phyloP scores from a whole-genome alignment of 331 rosid genomes.

The Quercus tomentella region DNA sequence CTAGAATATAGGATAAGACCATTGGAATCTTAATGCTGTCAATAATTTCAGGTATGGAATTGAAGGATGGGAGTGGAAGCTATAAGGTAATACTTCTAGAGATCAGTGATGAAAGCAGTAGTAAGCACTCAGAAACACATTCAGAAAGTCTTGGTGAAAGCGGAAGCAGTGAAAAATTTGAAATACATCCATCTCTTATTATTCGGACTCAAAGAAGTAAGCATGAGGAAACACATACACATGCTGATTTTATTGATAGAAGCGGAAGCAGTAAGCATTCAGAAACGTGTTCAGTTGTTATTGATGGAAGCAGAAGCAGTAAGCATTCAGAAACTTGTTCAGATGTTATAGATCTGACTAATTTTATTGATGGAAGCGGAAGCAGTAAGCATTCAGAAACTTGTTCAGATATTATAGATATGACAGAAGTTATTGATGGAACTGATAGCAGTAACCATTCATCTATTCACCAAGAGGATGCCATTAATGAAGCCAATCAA shows the following conservation, averaged over 20 bases:
- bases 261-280: slow-evolving; percentile 6
- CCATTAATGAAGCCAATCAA: background rate
- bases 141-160: slow-evolving; percentile 11
- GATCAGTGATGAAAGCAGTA: slow-evolving; percentile 7
- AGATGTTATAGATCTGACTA: background rate
- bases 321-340: background rate
- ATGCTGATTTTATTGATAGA: slow-evolving; percentile 4
- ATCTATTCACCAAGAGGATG: background rate
- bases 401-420: background rate
- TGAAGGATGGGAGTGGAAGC: slow-evolving; percentile 12
- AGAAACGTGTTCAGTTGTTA: background rate
- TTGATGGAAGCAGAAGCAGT: slow-evolving; percentile 5
- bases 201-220: slow-evolving; percentile 22
- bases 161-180: slow-evolving; percentile 3
- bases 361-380: slow-evolving; percentile 5
- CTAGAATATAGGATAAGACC: background rate
- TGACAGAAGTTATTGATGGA: background rate
- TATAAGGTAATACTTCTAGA: slow-evolving; percentile 21
- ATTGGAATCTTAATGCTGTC: background rate
- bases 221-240: slow-evolving; percentile 7
- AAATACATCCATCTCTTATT: background rate
- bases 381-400: background rate
- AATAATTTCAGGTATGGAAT: slow-evolving; percentile 22
- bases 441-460: background rate
- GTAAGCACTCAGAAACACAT: background rate